A percentile compares a stretch with the other conserved stretches of the same genome.
Conservation (phyloP, 2,329 filamentous ascomycete species). For the Sporothrix globosa region DNA sequence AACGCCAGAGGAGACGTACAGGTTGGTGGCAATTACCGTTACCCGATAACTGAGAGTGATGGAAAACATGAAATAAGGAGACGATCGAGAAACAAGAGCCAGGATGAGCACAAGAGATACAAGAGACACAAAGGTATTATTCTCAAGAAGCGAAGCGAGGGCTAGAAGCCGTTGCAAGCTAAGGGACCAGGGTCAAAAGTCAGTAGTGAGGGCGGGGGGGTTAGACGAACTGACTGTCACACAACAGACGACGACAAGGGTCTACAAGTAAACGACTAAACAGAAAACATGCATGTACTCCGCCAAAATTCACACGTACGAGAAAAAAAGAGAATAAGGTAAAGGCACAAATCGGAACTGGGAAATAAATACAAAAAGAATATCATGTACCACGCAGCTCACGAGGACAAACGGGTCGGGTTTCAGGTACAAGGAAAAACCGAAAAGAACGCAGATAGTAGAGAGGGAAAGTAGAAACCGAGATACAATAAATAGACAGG, state of each 20-base stretch:
- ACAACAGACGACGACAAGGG: conserved; percentile 16
- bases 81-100: neutral
- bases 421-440: neutral
- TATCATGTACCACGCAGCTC: neutral
- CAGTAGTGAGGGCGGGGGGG: neutral
- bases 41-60: conserved; percentile 15
- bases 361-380: conserved; percentile 6
- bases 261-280: neutral
- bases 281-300: no score
- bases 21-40: conserved; percentile 20
- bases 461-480: neutral
- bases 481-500: neutral
- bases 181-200: neutral
- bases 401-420: neutral
- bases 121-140: conserved; percentile 22
- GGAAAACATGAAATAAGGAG: conserved; percentile 21
- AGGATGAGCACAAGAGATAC: conserved; percentile 4
- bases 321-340: neutral
- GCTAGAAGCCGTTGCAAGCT: conserved; percentile 18
- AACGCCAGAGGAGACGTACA: neutral
- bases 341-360: neutral
- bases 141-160: conserved; percentile 17
- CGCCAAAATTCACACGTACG: neutral
- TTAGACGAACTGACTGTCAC: conserved; percentile 17
- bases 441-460: neutral